Base-by-base conservation (phyloP, 163 green algal genomes). In the Prototheca cutis region DNA sequence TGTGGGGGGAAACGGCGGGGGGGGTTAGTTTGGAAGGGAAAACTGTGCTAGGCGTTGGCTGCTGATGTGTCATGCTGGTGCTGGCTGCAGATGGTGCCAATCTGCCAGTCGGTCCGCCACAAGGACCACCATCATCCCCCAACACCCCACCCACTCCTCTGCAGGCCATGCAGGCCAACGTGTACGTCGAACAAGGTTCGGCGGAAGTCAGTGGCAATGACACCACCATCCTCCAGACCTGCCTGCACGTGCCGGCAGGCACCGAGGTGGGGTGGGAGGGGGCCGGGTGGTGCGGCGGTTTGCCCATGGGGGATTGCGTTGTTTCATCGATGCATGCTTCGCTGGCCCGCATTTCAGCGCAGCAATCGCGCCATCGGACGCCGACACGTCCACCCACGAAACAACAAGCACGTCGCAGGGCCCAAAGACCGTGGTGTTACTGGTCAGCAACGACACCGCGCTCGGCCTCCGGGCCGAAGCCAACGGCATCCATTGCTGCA, bases 191-290 rank as follows among this genome's bases (percentile, higher is more conserved):
- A 15, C 13, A 10, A 10, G 36, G 36, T 15, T 10, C 36, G 17
- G 17, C 13, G 36, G 36, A 45, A 10, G 17, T 10, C 36, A 45
- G 13, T 15, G 40, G 55, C n/a, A 75, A 75, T 32, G 68, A 75
- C 27, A 62, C 70, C 66, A 42, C 58, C 25, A 75, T 75, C 21
- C 30, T 75, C 27, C 62, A 71, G 53, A 75, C 51, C 6, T 54
- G 48, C 34, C 42, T 67, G 51, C 64, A 62, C 36, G 8, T 32
- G 1, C 19, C 25, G 0, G 40, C 39, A 1, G 23, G 49, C 4
- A 42, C 32, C 3, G 13, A 45, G 55, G 61, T 61, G 39, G 30
- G 58, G 17, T 63, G 19, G 5, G 15, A 58, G 51, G 4, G 29
- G 4, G 27, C 48, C 32, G 8, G n/a, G 8, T 19, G 3, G 6